Percentiles rank a stretch among this genome's conserved stretches.
Evolutionary conservation across 73 alveolate species (phyloP).

Genomic region (Uronychia setigera): DNA sequence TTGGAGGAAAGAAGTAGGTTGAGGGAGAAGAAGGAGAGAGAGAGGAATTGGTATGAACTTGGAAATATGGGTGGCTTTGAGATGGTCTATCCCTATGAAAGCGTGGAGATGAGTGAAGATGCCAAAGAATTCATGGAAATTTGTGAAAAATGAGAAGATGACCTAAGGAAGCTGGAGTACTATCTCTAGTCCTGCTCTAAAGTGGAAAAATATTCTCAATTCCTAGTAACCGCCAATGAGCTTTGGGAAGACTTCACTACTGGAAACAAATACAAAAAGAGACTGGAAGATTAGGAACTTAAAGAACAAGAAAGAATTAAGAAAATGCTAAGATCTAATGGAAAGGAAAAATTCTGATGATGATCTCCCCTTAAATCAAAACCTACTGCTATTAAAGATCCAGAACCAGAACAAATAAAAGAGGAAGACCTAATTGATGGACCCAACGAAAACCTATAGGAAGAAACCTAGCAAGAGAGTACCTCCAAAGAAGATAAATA

Average conservation of each 20-base stretch:
- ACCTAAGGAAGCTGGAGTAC: not conserved
- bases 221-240: conserved; percentile 8
- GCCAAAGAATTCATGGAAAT: not conserved
- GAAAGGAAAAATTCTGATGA: no score
- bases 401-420: no score
- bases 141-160: not conserved
- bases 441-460: no score
- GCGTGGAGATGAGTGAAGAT: not conserved
- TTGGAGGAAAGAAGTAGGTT: conserved; percentile 3
- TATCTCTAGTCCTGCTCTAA: not conserved
- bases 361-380: no score
- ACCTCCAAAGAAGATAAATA: no score
- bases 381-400: no score
- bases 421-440: no score
- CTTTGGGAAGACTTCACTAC: conserved; percentile 37
- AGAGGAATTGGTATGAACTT: conserved; percentile 15
- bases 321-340: no score
- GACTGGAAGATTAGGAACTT: conserved; percentile 14
- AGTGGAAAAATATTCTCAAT: conserved; percentile 8
- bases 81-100: conserved; percentile 9
- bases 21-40: not conserved
- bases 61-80: conserved; percentile 15
- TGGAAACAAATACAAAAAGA: conserved; percentile 26
- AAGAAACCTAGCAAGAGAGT: no score
- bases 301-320: no score